phyloP scores from a whole-genome alignment of 2,329 filamentous ascomycete species.

The Ilyonectria sp. region DNA sequence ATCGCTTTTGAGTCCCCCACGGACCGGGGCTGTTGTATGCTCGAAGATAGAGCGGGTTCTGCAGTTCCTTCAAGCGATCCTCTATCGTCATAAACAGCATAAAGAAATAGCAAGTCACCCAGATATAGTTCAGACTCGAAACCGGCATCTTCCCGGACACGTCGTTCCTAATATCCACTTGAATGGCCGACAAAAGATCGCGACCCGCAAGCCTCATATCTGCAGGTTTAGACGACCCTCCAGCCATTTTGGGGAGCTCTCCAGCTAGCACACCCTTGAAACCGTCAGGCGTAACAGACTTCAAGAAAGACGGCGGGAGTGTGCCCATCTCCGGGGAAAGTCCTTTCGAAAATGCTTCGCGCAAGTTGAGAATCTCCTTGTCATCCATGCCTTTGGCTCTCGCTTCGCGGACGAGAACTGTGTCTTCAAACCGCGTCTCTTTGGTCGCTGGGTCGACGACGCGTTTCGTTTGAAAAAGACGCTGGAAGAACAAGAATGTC shows the following conservation, averaged over 20 bases:
- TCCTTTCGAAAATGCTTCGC: background rate
- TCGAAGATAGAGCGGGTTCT: slow-evolving; percentile 39
- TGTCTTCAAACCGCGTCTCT: slow-evolving; percentile 47
- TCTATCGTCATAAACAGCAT: slow-evolving; percentile 49
- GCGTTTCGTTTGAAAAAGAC: slow-evolving; percentile 47
- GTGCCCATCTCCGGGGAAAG: background rate
- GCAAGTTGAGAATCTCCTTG: background rate
- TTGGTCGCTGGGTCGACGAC: slow-evolving; percentile 49
- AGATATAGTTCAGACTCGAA: slow-evolving; percentile 54
- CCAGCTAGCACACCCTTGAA: background rate
- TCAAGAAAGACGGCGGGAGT: background rate
- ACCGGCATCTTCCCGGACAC: slow-evolving; percentile 36
- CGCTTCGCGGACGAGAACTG: slow-evolving; percentile 46
- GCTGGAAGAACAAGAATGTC: slow-evolving; percentile 46
- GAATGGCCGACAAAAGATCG: slow-evolving; percentile 1
- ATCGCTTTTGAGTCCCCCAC: background rate
- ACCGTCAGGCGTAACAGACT: background rate
- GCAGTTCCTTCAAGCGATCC: slow-evolving; percentile 38
- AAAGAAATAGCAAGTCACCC: slow-evolving; percentile 43
- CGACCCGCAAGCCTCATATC: background rate
- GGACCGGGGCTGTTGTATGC: background rate
- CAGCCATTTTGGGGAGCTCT: background rate
- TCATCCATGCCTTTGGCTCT: slow-evolving; percentile 16
- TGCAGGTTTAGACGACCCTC: background rate
- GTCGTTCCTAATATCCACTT: slow-evolving; percentile 22